A percentile compares a stretch with the other conserved stretches of the same genome.
Evolutionary conservation across 331 rosid species (phyloP).

Genomic region (Ulmus americana): DNA sequence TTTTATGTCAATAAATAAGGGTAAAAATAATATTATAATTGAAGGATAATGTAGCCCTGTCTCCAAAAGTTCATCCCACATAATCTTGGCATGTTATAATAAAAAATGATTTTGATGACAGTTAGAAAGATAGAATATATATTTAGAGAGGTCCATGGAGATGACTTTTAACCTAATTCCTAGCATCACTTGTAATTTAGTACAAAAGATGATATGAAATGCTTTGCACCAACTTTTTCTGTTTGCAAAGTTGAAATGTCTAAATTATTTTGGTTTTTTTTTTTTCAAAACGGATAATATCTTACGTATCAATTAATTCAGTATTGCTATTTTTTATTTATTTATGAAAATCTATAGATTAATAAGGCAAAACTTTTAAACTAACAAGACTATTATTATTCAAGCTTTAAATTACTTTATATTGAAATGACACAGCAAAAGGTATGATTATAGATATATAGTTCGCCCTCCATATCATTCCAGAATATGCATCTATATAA

Average conservation of each 20-base stretch:
- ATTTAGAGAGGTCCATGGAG: not conserved
- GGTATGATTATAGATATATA: too few relatives aligned
- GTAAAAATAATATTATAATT: not conserved
- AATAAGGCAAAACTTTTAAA: too few relatives aligned
- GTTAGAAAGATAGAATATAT: not conserved
- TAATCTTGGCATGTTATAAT: not conserved
- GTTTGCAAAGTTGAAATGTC: too few relatives aligned
- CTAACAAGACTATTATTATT: too few relatives aligned
- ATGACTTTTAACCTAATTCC: conserved; percentile 22
- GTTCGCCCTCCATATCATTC: too few relatives aligned
- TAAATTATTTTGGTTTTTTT: too few relatives aligned
- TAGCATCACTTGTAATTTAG: not conserved
- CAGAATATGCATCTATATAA: too few relatives aligned
- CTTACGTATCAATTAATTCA: not conserved
- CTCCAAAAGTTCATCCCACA: conserved; percentile 13
- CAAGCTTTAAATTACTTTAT: too few relatives aligned
- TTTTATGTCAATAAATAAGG: not conserved
- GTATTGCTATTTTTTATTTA: not conserved
- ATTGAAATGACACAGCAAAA: too few relatives aligned
- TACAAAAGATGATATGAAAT: not conserved
- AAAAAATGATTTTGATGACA: not conserved
- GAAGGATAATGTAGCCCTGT: not conserved
- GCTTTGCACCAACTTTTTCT: not conserved
- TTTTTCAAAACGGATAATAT: not conserved
- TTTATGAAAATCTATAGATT: not conserved